Evolutionary conservation across 148 eudicot genomes (phyloP).

Genomic region (Rhododendron ovatum): DNA sequence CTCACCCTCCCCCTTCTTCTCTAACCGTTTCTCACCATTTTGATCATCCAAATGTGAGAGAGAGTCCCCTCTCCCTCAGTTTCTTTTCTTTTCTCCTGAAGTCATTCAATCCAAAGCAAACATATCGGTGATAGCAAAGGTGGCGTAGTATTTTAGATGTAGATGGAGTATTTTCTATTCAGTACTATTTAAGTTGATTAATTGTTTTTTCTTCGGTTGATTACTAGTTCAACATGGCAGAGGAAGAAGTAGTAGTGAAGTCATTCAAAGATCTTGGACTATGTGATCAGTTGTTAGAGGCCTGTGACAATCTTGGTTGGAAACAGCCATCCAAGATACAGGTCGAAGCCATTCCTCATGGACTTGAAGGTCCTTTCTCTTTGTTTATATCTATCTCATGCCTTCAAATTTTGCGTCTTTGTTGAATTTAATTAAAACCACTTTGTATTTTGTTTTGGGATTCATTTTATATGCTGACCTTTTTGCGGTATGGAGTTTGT

Average conservation of each 20-base stretch:
- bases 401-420: background rate
- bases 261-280: slow-evolving; percentile 69
- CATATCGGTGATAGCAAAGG: background rate
- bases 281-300: slow-evolving; percentile 61
- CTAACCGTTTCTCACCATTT: no score
- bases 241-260: slow-evolving; percentile 31
- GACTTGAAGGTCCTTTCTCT: slow-evolving; percentile 45
- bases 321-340: slow-evolving; percentile 69
- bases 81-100: no score
- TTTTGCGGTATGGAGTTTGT: background rate
- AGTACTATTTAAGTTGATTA: background rate
- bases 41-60: no score
- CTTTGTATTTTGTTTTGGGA: background rate
- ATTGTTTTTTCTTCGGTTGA: background rate
- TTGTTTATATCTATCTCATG: background rate
- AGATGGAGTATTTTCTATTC: background rate
- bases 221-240: slow-evolving; percentile 28
- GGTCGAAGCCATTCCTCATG: slow-evolving; percentile 73
- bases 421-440: background rate
- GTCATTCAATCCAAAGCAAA: no score
- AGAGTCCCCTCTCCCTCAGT: no score
- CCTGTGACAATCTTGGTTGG: slow-evolving; percentile 67
- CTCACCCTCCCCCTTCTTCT: no score
- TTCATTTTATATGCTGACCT: background rate
- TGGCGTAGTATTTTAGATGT: background rate